Base-by-base conservation (phyloP, 2,329 filamentous ascomycete genomes). In the Orbilia brochopaga region DNA sequence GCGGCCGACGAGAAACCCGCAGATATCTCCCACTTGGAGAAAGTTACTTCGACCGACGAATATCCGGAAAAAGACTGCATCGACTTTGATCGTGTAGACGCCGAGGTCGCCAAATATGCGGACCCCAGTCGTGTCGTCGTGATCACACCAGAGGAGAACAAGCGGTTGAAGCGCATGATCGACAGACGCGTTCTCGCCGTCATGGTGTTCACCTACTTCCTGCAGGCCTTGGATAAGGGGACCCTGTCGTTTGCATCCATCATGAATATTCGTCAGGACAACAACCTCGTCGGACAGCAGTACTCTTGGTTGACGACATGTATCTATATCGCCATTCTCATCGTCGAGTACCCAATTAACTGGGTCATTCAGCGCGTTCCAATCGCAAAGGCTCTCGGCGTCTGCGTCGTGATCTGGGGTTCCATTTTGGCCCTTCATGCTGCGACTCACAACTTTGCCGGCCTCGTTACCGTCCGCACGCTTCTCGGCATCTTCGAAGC, bases 131-230 rank as follows among this genome's bases (percentile, higher is more conserved):
- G 54, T 11, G 81, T 80, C 4, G 80, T 90, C 55, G 80, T 84
- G 1, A 86, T 91, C 76, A 81, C 83, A 2, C 80, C 82, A 0
- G 85, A 84, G 66, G 85, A 88, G 60, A 87, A 85, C 78, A 82
- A 79, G 42, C 81, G 87, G 30, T 81, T 92, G 58, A 86, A 85
- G 73, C 83, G 79, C 57, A 81, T 86, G 81, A 89, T 91, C 74
- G 88, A 91, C 79, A 83, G 81, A 73, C 84, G 88, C 32, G 84
- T 91, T 1, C 80, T 92, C 48, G 79, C 83, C 1, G 82, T 91
- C 78, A 91, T 92, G 89, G 83, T 91, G 65, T 78, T 84, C 53
- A 90, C 88, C 0, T 91, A 91, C 79, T 90, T 91, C 77, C 79
- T 91, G 21, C 89, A 90, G 76, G 84, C 86, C 51, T 82, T 89